Base-by-base conservation (phyloP, 306 rosid species). In the Hippophae tibetana region DNA sequence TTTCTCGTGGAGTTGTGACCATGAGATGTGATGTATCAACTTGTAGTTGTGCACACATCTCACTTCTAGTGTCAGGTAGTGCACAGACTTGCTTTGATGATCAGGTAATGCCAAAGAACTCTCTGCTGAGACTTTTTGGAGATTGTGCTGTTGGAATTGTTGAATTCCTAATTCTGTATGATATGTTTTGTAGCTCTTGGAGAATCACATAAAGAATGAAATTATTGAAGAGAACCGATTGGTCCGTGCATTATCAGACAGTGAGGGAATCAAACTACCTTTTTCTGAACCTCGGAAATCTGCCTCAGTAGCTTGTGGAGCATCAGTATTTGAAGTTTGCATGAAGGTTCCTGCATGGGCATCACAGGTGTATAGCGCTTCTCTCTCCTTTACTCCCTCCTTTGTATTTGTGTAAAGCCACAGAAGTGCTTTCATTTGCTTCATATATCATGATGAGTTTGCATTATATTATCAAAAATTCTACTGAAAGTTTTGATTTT, bases 1-100 rank as follows among this genome's bases (percentile, higher is more conserved):
- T 93, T 85, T 88, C 97, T 75, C 97, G 99, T 1, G 99, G 99
- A 59, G 99, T 93, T 43, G 95, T 93, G 76, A 93, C 99, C 45
- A 93, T 93, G 99, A 85, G 99, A 64, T 93, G 99, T 65, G 97
- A 93, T 79, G 71, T 93, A 38, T 78, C 93, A 76, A 93, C 99
- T 47, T 80, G 89, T 74, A 93, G 95, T 69, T 78, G 86, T 59
- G 86, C 97, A 42, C 99, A 93, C 71, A 88, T 93, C 72, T 88
- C 97, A 63, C 82, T 93, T 78, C 74, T 93, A 63, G 87, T 93
- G 66, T 93, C 99, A 0, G 95, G 99, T 55, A 88, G 94, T 71
- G 94, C 99, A 25, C 99, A 84, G 43, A 86, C 95, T 41, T 88
- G 92, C 79, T 88, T 93, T 56, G 90, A 81, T 61, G 97, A 93